Conservation (phyloP, 208 protist species). For the Vickermania spadyakhi region DNA sequence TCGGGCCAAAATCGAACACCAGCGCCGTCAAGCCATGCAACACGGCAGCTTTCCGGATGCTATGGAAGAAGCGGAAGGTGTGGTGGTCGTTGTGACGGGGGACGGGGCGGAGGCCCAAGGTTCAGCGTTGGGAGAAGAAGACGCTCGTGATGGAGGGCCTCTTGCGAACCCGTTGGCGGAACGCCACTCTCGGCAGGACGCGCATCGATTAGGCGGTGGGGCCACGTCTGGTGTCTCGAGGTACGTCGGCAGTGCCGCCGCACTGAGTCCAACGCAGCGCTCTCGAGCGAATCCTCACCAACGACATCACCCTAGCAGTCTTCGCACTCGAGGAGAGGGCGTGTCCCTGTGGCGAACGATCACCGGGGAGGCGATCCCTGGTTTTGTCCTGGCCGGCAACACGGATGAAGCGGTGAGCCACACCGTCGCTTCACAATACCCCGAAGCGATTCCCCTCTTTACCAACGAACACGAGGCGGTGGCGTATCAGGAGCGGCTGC, state of each 20-base stretch:
- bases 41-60: neutral
- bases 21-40: neutral
- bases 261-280: neutral
- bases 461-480: neutral
- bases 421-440: neutral
- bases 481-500: neutral
- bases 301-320: no score
- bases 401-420: neutral
- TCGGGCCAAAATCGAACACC: neutral
- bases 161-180: neutral
- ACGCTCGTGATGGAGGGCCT: no score
- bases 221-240: neutral
- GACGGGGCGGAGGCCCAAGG: neutral
- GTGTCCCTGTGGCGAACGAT: neutral
- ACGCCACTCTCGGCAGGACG: neutral
- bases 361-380: neutral
- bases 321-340: neutral
- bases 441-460: neutral
- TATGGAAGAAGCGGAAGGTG: no score
- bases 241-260: no score
- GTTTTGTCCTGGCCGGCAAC: neutral
- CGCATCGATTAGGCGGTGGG: no score
- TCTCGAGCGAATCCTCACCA: neutral
- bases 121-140: neutral
- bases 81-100: neutral